Evolutionary conservation across 768 basidiomycete species (phyloP).

Genomic region (Pleurotus djamor): DNA sequence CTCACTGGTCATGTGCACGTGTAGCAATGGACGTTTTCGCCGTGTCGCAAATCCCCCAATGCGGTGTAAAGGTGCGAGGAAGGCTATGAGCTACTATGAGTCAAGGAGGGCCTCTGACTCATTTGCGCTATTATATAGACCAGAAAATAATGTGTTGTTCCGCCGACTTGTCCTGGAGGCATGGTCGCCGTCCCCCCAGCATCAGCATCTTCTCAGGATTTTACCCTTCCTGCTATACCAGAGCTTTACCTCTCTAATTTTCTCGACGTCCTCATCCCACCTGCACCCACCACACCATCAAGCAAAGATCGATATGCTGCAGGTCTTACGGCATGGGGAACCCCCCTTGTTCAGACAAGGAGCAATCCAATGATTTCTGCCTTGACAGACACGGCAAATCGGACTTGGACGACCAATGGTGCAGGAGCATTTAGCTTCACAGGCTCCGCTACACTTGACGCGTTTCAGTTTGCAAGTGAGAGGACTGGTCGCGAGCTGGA

Average conservation of each 20-base stretch:
- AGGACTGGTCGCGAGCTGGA: slow-evolving; percentile 23
- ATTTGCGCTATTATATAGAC: too few species aligned
- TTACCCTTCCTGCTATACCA: slow-evolving; percentile 53
- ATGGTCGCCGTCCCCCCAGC: not conserved
- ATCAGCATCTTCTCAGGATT: slow-evolving; percentile 33
- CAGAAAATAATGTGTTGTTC: not conserved
- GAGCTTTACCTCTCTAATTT: slow-evolving; percentile 58
- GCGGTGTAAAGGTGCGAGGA: too few species aligned
- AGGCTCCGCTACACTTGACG: slow-evolving; percentile 49
- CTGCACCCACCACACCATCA: not conserved
- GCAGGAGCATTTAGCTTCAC: slow-evolving; percentile 55
- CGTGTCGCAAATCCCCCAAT: too few species aligned
- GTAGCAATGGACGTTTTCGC: too few species aligned
- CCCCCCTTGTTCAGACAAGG: not conserved
- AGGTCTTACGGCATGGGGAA: slow-evolving; percentile 7
- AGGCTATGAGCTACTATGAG: too few species aligned
- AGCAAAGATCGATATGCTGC: not conserved
- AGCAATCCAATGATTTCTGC: slow-evolving; percentile 56
- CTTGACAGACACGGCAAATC: slow-evolving; percentile 37
- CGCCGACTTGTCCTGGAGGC: not conserved
- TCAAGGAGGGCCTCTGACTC: too few species aligned
- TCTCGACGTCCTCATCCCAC: slow-evolving; percentile 55
- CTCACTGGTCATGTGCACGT: too few species aligned
- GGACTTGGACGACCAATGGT: slow-evolving; percentile 45
- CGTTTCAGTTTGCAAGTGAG: slow-evolving; percentile 43